These are phyloP conservation scores for Fragilariopsis cylindrus DNA, from an alignment of 108 stramenopile species.

Conservation along the genomic window DNA sequence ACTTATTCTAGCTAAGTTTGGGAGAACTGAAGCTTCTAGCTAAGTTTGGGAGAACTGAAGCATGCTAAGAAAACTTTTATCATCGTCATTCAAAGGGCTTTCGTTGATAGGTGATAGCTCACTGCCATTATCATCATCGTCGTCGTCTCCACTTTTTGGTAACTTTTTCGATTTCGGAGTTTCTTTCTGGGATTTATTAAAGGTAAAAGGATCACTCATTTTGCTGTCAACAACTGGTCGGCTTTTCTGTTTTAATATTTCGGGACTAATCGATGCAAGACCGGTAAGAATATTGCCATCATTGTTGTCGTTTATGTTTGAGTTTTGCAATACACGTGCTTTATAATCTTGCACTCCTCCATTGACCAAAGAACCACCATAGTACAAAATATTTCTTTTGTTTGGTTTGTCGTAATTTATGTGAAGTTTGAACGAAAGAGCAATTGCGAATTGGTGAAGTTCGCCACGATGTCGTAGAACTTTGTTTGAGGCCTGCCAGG, in stretches of 20 bases:
- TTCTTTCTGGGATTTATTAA: too few species aligned
- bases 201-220: too few species aligned
- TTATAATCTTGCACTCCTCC: slow-evolving; percentile 13
- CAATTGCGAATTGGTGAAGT: slow-evolving; percentile 44
- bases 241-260: too few species aligned
- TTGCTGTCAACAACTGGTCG: too few species aligned
- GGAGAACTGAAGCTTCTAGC: slow-evolving; percentile 2
- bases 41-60: neutral
- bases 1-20: neutral
- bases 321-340: neutral
- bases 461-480: slow-evolving; percentile 54
- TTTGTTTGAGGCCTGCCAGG: slow-evolving; percentile 63
- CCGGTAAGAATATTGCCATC: slow-evolving; percentile 4
- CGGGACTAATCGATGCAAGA: too few species aligned
- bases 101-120: neutral
- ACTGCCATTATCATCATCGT: neutral
- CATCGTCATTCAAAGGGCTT: neutral
- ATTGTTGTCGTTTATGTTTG: slow-evolving; percentile 1
- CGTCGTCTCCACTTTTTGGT: neutral
- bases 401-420: slow-evolving; percentile 37
- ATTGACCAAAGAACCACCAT: slow-evolving; percentile 16
- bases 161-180: too few species aligned
- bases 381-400: slow-evolving; percentile 16
- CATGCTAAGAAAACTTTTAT: slow-evolving; percentile 15
- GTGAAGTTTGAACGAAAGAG: slow-evolving; percentile 45